A percentile compares a stretch with the other conserved stretches of the same genome.
Conservation (phyloP, 2,329 filamentous ascomycete genomes). For the Fusarium zealandicum region DNA sequence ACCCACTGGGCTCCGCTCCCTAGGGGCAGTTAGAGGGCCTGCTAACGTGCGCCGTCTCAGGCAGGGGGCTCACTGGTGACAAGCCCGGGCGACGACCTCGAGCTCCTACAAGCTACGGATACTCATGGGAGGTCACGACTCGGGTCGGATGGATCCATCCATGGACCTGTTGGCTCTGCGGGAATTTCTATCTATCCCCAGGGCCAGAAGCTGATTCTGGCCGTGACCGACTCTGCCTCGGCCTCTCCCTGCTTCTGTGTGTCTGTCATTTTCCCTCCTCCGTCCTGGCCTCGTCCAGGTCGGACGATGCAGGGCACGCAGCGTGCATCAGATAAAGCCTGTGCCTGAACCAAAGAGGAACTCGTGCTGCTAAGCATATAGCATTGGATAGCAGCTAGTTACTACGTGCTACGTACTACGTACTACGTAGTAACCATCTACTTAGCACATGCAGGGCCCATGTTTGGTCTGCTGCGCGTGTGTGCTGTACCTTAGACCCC, state of each 20-base stretch:
- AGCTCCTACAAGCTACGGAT: no score
- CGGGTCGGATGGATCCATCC: constrained; percentile 5
- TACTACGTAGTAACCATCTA: no score
- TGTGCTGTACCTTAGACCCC: no score
- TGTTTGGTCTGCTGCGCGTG: no score
- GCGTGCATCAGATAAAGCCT: constrained; percentile 18
- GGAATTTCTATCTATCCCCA: constrained; percentile 21
- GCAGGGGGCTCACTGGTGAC: no score
- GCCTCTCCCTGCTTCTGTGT: constrained; percentile 24
- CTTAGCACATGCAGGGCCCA: no score
- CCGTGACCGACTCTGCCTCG: not conserved
- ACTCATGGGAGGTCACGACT: no score
- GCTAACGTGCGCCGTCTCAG: constrained; percentile 17
- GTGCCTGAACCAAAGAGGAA: constrained; percentile 16
- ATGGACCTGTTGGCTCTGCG: constrained; percentile 32
- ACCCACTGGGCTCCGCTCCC: no score
- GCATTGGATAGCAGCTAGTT: no score
- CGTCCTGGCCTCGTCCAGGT: not conserved
- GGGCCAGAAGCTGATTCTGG: constrained; percentile 9
- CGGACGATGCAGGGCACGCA: constrained; percentile 15
- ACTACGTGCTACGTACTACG: no score
- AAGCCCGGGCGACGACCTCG: no score
- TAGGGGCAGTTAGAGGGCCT: no score
- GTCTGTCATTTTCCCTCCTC: not conserved
- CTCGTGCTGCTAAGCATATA: not conserved